These are phyloP conservation scores for Lachancea cidri DNA, from an alignment of 805 yeast species.

Conservation along the genomic window DNA sequence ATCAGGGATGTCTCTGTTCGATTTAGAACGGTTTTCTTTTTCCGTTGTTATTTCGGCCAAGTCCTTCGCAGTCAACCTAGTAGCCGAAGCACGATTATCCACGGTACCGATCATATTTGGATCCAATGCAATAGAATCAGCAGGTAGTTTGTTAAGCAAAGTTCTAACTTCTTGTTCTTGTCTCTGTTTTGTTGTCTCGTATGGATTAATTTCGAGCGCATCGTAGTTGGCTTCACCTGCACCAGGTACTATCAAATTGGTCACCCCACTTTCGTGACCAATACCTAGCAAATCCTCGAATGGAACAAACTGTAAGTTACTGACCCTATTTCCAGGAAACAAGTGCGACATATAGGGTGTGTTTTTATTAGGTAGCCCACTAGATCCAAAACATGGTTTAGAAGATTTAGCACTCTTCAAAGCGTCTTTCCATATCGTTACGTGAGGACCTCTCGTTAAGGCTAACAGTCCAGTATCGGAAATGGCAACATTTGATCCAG, in stretches of 20 bases:
- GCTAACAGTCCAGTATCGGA: constrained; percentile 85
- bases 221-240: constrained; percentile 98
- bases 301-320: constrained; percentile 73
- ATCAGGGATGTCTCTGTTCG: constrained; percentile 46
- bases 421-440: constrained; percentile 89
- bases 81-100: constrained; percentile 58
- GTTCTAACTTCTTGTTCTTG: constrained; percentile 87
- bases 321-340: constrained; percentile 70
- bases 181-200: constrained; percentile 85
- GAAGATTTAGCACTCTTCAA: constrained; percentile 39
- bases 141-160: constrained; percentile 79
- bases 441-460: constrained; percentile 95
- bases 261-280: constrained; percentile 73
- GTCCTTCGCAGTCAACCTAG: constrained; percentile 61
- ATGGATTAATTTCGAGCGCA: constrained; percentile 90
- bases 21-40: constrained; percentile 32
- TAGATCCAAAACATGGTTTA: constrained; percentile 47
- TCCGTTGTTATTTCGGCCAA: constrained; percentile 39
- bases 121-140: constrained; percentile 89
- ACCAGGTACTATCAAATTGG: constrained; percentile 91
- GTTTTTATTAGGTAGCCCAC: constrained; percentile 33
- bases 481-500: constrained; percentile 71
- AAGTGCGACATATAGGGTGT: constrained; percentile 92
- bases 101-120: constrained; percentile 84
- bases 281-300: constrained; percentile 94